Conservation (phyloP, 2,329 filamentous ascomycete species). For the Calycina herbarum region DNA sequence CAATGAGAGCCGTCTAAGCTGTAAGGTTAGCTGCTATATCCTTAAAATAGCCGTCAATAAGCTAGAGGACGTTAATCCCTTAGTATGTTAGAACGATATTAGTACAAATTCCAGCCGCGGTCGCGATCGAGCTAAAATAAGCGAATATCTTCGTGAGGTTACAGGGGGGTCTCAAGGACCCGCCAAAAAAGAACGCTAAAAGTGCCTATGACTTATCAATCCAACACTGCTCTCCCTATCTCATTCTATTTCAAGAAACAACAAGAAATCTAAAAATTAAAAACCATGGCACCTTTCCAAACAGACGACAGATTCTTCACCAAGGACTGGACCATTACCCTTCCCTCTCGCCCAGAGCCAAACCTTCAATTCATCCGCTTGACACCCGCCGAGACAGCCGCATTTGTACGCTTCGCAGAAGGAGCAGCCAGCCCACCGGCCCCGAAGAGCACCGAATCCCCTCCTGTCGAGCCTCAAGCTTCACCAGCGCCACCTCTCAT, state of each 20-base stretch:
- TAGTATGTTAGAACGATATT: no score
- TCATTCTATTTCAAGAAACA: neutral
- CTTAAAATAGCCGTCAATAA: no score
- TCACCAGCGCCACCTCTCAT: neutral
- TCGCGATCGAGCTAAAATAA: no score
- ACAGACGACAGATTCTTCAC: constrained; percentile 21
- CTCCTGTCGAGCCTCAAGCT: neutral
- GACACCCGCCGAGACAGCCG: constrained; percentile 11
- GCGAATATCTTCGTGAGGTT: no score
- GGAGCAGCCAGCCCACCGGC: neutral
- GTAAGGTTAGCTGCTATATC: no score
- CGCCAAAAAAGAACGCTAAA: no score
- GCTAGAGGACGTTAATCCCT: no score
- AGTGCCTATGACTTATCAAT: neutral
- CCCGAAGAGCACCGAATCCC: neutral
- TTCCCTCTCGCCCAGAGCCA: constrained; percentile 14
- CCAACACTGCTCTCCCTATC: neutral
- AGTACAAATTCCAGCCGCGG: no score
- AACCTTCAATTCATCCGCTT: constrained; percentile 19
- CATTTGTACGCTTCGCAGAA: constrained; percentile 6
- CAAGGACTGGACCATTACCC: constrained; percentile 20
- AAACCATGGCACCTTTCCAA: constrained; percentile 15
- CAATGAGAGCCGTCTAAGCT: no score
- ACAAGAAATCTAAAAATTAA: constrained; percentile 12
- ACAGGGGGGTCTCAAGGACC: no score